Base-by-base conservation (phyloP, 73 alveolate species). In the Tetrahymena thermophila region DNA sequence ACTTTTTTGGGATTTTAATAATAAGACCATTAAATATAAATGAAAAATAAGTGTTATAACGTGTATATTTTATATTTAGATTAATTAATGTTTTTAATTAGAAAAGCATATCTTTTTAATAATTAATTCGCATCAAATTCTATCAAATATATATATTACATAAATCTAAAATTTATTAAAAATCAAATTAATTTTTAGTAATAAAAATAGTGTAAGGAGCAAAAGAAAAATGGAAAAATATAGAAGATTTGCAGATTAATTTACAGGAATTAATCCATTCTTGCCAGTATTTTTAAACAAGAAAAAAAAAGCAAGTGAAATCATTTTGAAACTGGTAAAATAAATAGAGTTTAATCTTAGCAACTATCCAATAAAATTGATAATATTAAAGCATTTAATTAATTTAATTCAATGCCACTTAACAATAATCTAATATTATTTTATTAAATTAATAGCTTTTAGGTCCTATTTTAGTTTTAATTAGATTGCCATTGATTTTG, bases 231-330 rank as follows among this genome's bases (percentile, higher is more conserved):
- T 89, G 97, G 97, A 95, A 34, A 95, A 95, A 95, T 95, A 50
- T 95, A 85, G 97, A 95, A 38, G 35, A 50, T 95, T 71, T 95
- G 95, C 97, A 25, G 97, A 95, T 95, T 34, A 94, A 19, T 93
- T 85, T 17, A 95, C 97, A 19, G 95, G 97, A 89, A 85, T 95
- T 23, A 95, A 95, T 85, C 50, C 94, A 17, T 95, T 95, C 94
- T 83, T 95, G 14, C 97, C 97, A 7, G 95, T 93, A 23, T 95
- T 43, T 57, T 93, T 85, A 42, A 95, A 95, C 55, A 44, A 95
- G 40, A 95, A 95, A 17, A 19, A 44, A 35, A 71, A 94, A 17
- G 58, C 43, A 10, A 16, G 71, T 0, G 95, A 85, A 11, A 16
- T 35, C 31, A 42, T 95, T 8, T 6, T 50, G 35, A 94, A 95